Percentiles rank a stretch among this genome's conserved stretches.
Evolutionary conservation across 2,329 filamentous ascomycete genomes (phyloP).

Genomic region (Rhexocercosporidium sp.): DNA sequence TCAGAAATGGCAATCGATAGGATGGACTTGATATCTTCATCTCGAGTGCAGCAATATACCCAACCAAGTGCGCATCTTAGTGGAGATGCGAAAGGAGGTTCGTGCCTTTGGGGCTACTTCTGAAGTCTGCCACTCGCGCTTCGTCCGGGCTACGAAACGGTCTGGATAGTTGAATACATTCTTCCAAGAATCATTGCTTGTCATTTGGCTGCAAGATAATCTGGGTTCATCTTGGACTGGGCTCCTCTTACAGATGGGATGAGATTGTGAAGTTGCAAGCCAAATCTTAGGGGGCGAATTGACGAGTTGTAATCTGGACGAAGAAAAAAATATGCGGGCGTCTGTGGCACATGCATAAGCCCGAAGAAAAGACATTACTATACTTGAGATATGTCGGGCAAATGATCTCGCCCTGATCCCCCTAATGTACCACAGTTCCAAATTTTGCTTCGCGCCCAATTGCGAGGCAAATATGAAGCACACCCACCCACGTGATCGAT

Average conservation of each 20-base stretch:
- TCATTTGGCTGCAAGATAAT: slow-evolving; percentile 54
- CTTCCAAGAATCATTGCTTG: slow-evolving; percentile 48
- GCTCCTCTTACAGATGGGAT: too few species aligned
- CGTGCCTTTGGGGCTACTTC: slow-evolving; percentile 39
- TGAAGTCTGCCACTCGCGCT: slow-evolving; percentile 52
- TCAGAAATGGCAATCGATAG: slow-evolving; percentile 49
- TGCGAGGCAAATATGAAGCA: not conserved
- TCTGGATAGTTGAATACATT: slow-evolving; percentile 49
- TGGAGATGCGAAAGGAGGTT: slow-evolving; percentile 50
- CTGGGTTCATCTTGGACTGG: slow-evolving; percentile 36
- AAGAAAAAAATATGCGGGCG: not conserved
- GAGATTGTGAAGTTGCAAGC: not conserved
- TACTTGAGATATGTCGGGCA: not conserved
- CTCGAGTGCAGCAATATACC: slow-evolving; percentile 50
- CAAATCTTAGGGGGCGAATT: too few species aligned
- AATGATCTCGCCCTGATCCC: not conserved
- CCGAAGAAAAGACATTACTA: too few species aligned
- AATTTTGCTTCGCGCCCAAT: slow-evolving; percentile 2
- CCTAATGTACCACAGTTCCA: not conserved
- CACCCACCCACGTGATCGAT: slow-evolving; percentile 1
- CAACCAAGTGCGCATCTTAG: slow-evolving; percentile 54
- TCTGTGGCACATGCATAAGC: slow-evolving; percentile 24
- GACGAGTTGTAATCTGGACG: not conserved
- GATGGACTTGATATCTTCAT: slow-evolving; percentile 45
- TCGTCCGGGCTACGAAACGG: slow-evolving; percentile 47